Percentiles rank a stretch among this genome's conserved stretches.
Evolutionary conservation across 2,329 filamentous ascomycete genomes (phyloP).

Genomic region (Diplocarpon mali): DNA sequence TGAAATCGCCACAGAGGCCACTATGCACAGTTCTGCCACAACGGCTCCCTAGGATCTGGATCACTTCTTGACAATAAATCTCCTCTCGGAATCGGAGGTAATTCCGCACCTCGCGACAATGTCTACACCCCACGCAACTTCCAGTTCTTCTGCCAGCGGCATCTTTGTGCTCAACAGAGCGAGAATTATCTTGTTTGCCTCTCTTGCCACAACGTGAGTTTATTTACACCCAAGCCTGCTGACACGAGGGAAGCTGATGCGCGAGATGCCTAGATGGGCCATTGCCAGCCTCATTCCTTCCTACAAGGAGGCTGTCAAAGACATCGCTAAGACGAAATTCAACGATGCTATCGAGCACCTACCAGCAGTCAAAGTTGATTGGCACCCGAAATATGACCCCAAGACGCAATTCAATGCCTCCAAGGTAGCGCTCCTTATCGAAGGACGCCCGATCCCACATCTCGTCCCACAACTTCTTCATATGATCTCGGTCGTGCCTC

Average conservation of each 20-base stretch:
- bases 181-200: conserved; percentile 16
- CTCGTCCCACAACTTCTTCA: conserved; percentile 44
- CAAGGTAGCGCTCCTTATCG: conserved; percentile 42
- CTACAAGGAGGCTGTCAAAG: conserved; percentile 34
- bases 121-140: conserved; percentile 10
- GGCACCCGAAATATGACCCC: conserved; percentile 23
- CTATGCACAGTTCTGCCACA: background rate
- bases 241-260: background rate
- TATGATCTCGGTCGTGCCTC: conserved; percentile 44
- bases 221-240: background rate
- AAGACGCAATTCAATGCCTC: conserved; percentile 32
- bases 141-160: conserved; percentile 12
- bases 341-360: conserved; percentile 22
- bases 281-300: conserved; percentile 34
- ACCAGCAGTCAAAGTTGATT: conserved; percentile 24
- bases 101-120: conserved; percentile 5
- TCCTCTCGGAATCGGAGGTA: background rate
- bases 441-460: conserved; percentile 37
- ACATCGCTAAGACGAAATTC: conserved; percentile 22
- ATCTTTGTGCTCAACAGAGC: conserved; percentile 20
- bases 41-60: background rate
- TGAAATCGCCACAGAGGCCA: background rate
- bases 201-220: conserved; percentile 23
- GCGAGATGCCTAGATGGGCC: conserved; percentile 34
- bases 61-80: background rate